Conservation (phyloP, 192 early-diverging fungal genomes). For the Podochytrium sp. region DNA sequence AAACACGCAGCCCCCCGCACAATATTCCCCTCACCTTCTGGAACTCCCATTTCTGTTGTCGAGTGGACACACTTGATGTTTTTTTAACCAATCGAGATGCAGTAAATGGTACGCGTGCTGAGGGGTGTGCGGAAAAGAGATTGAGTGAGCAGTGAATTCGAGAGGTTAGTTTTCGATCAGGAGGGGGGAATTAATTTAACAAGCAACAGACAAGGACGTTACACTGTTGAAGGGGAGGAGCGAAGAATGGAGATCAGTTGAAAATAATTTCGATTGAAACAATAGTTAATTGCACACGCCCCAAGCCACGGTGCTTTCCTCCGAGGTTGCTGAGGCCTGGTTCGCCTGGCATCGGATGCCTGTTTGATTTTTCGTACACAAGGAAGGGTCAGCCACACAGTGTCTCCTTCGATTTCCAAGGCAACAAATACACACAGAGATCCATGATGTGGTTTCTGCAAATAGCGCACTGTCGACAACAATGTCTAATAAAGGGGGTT, state of each 20-base stretch:
- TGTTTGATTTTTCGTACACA: conserved; percentile 25
- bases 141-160: no score
- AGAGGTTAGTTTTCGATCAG: not conserved
- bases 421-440: conserved; percentile 64
- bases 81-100: conserved; percentile 98
- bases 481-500: conserved; percentile 72
- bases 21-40: conserved; percentile 73
- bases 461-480: conserved; percentile 98
- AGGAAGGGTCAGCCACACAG: no score
- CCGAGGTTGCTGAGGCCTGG: conserved; percentile 88
- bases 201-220: not conserved
- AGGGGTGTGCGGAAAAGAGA: no score
- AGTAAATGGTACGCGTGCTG: conserved; percentile 99
- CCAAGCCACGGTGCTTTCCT: conserved; percentile 96
- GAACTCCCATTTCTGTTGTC: conserved; percentile 98
- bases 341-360: conserved; percentile 98
- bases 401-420: no score
- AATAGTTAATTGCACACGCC: conserved; percentile 86
- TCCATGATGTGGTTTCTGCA: conserved; percentile 99
- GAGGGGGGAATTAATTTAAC: no score
- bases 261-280: not conserved
- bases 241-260: no score
- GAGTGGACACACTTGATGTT: conserved; percentile 92
- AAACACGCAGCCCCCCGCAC: not conserved
- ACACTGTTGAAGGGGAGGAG: conserved; percentile 13